A percentile compares a stretch with the other conserved stretches of the same genome.
Evolutionary conservation across 1,284 basidiomycete species (phyloP).

Genomic region (Inonotus hispidus): DNA sequence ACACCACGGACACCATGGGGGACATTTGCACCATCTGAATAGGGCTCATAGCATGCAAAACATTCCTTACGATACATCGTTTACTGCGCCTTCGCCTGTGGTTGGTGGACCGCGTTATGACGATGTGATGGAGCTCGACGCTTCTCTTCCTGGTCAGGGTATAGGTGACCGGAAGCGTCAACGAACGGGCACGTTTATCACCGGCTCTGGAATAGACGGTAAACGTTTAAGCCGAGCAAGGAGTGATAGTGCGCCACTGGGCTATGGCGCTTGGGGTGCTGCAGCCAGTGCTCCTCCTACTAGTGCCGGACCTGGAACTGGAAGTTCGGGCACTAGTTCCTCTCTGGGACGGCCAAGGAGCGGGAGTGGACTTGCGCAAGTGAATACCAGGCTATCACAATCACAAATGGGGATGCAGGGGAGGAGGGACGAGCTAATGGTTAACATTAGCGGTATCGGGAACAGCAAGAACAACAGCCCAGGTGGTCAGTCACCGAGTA

Average conservation of each 20-base stretch:
- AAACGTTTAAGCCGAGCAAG: conserved; percentile 39
- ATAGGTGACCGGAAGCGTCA: conserved; percentile 28
- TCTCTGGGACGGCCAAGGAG: conserved; percentile 31
- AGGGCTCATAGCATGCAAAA: conserved; percentile 59
- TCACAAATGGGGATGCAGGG: not conserved
- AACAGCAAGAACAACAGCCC: not conserved
- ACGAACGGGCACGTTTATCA: conserved; percentile 26
- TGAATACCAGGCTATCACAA: conserved; percentile 7
- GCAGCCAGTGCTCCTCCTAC: conserved; percentile 8
- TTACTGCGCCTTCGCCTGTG: conserved; percentile 21
- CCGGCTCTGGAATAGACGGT: conserved; percentile 26
- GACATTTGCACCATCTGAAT: conserved; percentile 36
- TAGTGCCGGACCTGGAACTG: not conserved
- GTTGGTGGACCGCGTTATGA: conserved; percentile 28
- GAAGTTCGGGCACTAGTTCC: not conserved
- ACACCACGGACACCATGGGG: conserved; percentile 8
- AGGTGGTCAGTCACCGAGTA: not conserved
- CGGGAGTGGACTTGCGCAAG: conserved; percentile 32
- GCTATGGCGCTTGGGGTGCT: conserved; percentile 33
- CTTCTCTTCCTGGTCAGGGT: not conserved
- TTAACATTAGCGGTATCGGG: conserved; percentile 17
- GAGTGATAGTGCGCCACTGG: conserved; percentile 44
- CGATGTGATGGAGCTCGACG: conserved; percentile 9
- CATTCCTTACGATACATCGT: conserved; percentile 28
- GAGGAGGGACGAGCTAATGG: conserved; percentile 14